Base-by-base conservation (phyloP, 2,329 filamentous ascomycete species). In the Orbilia oligospora region DNA sequence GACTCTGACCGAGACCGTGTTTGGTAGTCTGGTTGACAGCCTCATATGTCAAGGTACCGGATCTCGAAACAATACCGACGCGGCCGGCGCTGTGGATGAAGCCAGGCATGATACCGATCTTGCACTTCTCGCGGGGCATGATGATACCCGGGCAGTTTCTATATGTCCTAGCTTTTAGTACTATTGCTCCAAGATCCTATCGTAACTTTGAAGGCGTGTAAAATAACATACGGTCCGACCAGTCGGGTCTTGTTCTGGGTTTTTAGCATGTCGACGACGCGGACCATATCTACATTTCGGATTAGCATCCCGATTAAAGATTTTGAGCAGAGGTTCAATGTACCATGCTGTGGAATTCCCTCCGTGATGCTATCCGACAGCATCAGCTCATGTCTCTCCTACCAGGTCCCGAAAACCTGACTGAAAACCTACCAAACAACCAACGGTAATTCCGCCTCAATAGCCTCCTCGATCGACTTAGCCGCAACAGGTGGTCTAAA, bases 1-100 rank as follows among this genome's bases (percentile, higher is more conserved):
- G 93, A 36, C 94, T 97, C 89, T 99, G 96, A 81, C 96, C 96
- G 77, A 99, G 92, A 81, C 96, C 96, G 83, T 94, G 92, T 88
- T 96, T 93, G 82, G 96, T 98, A 84, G 96, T 99, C 88, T 99
- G 96, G 90, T 98, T 98, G 87, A 99, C 96, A 84, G 96, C 96
- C 88, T 99, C 96, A 88, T 99, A 99, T 84, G 96, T 99, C 81
- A 99, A 91, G 82, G 96, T 99, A 84, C 96, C 96, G 84, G 96
- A 98, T 83, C 96, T 93, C 83, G 94, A 97, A 86, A 99, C 96
- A 86, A 99, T 98, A 84, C 96, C 96, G 85, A 99, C 94, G 86
- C 96, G 94, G 83, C 96, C 96, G 86, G 94, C 93, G 90, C 98
- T 98, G 91, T 99, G 96, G 88, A 99, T 98, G 89, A 98, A 97